Conservation (phyloP, 164 flowering plant genomes). For the Piper longum region DNA sequence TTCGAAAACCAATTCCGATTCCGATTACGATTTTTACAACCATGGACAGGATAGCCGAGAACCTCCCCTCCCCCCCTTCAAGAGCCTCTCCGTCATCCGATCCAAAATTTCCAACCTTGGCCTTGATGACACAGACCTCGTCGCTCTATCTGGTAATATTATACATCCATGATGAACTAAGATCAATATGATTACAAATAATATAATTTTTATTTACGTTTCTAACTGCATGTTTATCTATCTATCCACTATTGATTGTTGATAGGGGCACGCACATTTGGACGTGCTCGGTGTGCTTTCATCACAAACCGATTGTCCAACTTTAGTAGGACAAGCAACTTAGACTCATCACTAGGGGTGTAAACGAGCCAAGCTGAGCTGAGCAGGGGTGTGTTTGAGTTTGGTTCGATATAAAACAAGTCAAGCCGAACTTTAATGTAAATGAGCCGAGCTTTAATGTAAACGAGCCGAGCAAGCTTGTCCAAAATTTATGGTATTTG, state of each 20-base stretch:
- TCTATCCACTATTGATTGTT: too few relatives aligned
- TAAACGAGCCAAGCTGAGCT: not conserved
- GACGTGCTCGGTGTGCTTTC: constrained; percentile 7
- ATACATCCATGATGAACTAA: not conserved
- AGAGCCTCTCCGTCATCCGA: constrained; percentile 8
- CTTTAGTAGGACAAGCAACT: constrained; percentile 3
- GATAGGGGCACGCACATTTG: constrained; percentile 16
- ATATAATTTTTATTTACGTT: too few relatives aligned
- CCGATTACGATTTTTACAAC: too few relatives aligned
- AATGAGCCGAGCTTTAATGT: too few relatives aligned
- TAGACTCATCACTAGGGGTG: constrained; percentile 7
- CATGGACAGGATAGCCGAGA: too few relatives aligned
- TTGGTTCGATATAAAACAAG: too few relatives aligned
- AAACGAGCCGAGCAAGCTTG: too few relatives aligned
- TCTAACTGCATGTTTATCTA: not conserved
- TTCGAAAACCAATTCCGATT: too few relatives aligned
- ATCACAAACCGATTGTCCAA: constrained; percentile 10
- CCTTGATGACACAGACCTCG: constrained; percentile 18
- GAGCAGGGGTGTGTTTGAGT: too few relatives aligned
- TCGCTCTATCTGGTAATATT: constrained; percentile 15
- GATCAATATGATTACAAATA: not conserved
- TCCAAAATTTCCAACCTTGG: constrained; percentile 20
- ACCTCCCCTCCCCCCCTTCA: constrained; percentile 19
- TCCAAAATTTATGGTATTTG: too few relatives aligned
- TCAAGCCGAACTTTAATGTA: too few relatives aligned